Evolutionary conservation across 345 rosid species (phyloP), one percentile per base, ranked within the genome.

Genomic region (Conringia planisiliqua): DNA sequence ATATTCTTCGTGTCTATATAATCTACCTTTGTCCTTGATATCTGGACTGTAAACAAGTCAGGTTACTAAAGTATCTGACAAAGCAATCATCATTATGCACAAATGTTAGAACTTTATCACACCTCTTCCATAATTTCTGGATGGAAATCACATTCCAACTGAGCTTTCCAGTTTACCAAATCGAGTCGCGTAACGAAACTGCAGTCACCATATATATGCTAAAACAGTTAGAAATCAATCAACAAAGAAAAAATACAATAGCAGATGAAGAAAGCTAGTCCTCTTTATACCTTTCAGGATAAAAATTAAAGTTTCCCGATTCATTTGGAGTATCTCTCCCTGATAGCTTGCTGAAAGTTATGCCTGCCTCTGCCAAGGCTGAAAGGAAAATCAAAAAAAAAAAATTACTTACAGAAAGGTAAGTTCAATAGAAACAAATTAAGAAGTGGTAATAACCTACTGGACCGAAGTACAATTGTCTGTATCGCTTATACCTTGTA

Each of bases 21-120:
- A 24, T 83, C 86, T 63, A 83, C 84, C 75, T 83, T 85, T 78
- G 72, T 85, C 83, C 87, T 94, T 80, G 91, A 94, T 85, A 94
- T 87, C 98, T 94, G 96, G 89, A 91, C 95, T 91, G 97, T 75
- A 84, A 77, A 90, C 80, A 87, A 92, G 92, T 87, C 86, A 94
- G 89, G 81, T 82, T 83, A 22, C 55, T 81, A 78, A 69, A 73
- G 75, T 66, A 79, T 81, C 68, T 55, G 72, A 62, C 12, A 48
- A 52, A 12, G 33, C 35, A 63, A 36, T 43, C 20, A 1, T 7
- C 7, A 40, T 12, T 32, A 48, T 13, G 24, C 29, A 5, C 57
- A 75, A 55, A 62, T 55, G 75, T 62, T 62, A 24, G 8, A 11
- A 72, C 62, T 62, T 64, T 32, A 64, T 73, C 77, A 60, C 84